Evolutionary conservation across 108 stramenopile species (phyloP).

Genomic region (Cyclotella sp.): DNA sequence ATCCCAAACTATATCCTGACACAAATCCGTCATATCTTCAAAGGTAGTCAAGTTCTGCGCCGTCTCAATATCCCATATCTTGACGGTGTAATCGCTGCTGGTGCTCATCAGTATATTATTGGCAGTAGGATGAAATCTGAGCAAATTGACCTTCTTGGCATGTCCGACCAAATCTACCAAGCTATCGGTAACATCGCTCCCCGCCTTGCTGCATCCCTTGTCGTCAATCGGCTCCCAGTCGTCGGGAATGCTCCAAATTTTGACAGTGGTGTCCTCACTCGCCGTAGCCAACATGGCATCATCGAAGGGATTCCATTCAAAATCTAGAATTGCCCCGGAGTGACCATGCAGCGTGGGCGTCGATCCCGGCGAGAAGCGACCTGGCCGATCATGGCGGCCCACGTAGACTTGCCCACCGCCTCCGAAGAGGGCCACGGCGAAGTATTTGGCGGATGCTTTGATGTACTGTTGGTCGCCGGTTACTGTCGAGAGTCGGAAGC

Average conservation of each 20-base stretch:
- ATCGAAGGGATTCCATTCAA: conserved; percentile 98
- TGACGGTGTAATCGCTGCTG: conserved; percentile 89
- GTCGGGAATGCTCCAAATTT: conserved; percentile 97
- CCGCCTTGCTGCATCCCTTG: conserved; percentile 83
- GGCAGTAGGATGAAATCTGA: conserved; percentile 95
- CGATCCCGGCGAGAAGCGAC: conserved; percentile 77
- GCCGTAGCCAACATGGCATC: conserved; percentile 93
- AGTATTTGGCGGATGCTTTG: conserved; percentile 98
- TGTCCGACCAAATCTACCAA: conserved; percentile 92
- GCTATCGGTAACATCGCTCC: conserved; percentile 84
- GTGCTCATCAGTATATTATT: conserved; percentile 88
- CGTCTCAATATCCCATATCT: conserved; percentile 97
- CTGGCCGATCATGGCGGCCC: conserved; percentile 85
- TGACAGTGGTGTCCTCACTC: conserved; percentile 95
- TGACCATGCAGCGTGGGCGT: conserved; percentile 93
- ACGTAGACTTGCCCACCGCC: conserved; percentile 96
- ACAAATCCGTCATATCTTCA: conserved; percentile 80
- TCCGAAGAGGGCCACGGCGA: conserved; percentile 92
- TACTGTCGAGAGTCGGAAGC: conserved; percentile 90
- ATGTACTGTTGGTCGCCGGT: conserved; percentile 99
- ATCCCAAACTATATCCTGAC: conserved; percentile 98
- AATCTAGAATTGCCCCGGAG: conserved; percentile 91
- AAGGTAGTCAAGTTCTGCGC: conserved; percentile 67
- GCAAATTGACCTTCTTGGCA: conserved; percentile 91
- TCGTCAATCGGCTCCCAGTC: conserved; percentile 92